A percentile compares a stretch with the other conserved stretches of the same genome.
These are phyloP conservation scores for Penicillium fuscoglaucum DNA, from an alignment of 2,329 filamentous ascomycete genomes.

Conservation along the genomic window DNA sequence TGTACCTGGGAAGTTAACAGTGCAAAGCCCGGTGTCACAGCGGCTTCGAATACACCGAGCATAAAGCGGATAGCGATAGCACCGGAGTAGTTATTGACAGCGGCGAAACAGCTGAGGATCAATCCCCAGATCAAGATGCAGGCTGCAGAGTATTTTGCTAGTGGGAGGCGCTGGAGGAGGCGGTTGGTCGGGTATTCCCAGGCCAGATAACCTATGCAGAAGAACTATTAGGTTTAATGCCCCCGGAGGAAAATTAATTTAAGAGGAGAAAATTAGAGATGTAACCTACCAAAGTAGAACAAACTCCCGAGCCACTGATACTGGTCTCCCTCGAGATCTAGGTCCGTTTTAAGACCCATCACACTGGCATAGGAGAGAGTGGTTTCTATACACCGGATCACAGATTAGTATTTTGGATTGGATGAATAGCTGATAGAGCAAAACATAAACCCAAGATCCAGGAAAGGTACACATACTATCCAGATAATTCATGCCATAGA, in stretches of 20 bases:
- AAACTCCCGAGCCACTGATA: slow-evolving; percentile 56
- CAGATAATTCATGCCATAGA: slow-evolving; percentile 61
- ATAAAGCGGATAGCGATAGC: slow-evolving; percentile 67
- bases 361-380: slow-evolving; percentile 55
- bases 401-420: neutral
- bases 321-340: slow-evolving; percentile 45
- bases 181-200: slow-evolving; percentile 68
- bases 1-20: slow-evolving; percentile 60
- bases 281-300: slow-evolving; percentile 50
- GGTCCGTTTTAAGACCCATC: slow-evolving; percentile 54
- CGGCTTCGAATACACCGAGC: slow-evolving; percentile 67
- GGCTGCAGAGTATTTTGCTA: slow-evolving; percentile 66
- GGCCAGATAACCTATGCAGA: slow-evolving; percentile 46
- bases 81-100: slow-evolving; percentile 59
- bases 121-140: slow-evolving; percentile 66
- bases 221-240: neutral
- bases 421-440: neutral
- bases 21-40: slow-evolving; percentile 68
- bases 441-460: neutral
- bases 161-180: slow-evolving; percentile 62
- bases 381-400: slow-evolving; percentile 37
- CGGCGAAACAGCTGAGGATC: slow-evolving; percentile 63
- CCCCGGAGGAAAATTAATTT: neutral
- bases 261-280: neutral
- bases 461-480: slow-evolving; percentile 41